Base-by-base conservation (phyloP, 2,329 filamentous ascomycete species). In the Ophiosphaerella narmari region DNA sequence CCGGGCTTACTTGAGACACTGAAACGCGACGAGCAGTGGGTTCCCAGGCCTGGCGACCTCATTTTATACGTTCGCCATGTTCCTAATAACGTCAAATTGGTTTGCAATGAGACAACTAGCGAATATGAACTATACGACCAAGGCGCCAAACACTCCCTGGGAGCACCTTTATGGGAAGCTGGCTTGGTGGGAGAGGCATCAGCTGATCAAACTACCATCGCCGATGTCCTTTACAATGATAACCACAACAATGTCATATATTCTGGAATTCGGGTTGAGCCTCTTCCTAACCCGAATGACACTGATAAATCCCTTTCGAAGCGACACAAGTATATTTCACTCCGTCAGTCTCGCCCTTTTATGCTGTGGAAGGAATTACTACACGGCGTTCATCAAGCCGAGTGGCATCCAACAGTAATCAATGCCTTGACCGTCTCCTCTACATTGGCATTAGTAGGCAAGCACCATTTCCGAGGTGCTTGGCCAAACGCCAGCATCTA, bases 211-310 rank as follows among this genome's bases (percentile, higher is more conserved):
- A 61, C 75, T 1, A 60, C 68, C 1, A 68, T 78, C 13, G 70
- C 77, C n/a, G 81, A 84, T 48, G 66, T 84, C 2, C 62, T 75
- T 18, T 57, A 69, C 4, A 65, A 76, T 11, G 43, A 68, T 0
- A 77, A 79, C 39, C 59, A 70, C 32, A 71, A 62, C 31, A 75
- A 69, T 11, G 65, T 83, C 11, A 80, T 77, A 46, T 77, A 78
- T 49, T 78, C 78, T 23, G 82, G 83, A 0, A 81, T 83, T 48
- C 78, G 83, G 0, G 73, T 86, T 1, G 83, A 86, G 57, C 82
- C 80, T 0, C 67, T 85, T 11, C 77, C 83, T 0, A 70, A 82
- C 51, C 78, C 80, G 0, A 78, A 81, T 54, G 71, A 74, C 13
- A 49, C 38, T 0, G 74, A 81, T 56, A 86, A 86, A 59, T 71